These are phyloP conservation scores for Ceratobasidium sp. DNA, from an alignment of 1,284 basidiomycete species.

Conservation along the genomic window DNA sequence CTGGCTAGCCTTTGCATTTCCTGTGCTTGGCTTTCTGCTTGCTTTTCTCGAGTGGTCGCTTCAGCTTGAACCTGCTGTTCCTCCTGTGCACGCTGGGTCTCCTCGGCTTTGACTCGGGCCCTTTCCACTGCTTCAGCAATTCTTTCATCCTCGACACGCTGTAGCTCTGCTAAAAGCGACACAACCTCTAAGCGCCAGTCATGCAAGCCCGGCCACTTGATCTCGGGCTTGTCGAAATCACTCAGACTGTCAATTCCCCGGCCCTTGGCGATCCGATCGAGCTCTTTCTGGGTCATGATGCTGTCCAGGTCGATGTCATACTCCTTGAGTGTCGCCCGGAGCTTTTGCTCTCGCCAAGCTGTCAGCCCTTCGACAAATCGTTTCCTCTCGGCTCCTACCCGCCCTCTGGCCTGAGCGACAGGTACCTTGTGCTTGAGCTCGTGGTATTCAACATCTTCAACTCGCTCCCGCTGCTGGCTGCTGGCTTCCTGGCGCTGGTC, in stretches of 20 bases:
- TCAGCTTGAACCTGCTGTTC: too few relatives aligned
- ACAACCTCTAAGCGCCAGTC: neutral
- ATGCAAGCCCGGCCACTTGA: neutral
- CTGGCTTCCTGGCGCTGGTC: too few relatives aligned
- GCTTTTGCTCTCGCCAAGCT: neutral
- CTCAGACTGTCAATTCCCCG: neutral
- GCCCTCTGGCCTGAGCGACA: neutral
- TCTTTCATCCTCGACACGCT: neutral
- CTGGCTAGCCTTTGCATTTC: too few relatives aligned
- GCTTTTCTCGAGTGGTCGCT: too few relatives aligned
- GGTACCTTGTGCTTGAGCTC: neutral
- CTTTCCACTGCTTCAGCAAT: neutral
- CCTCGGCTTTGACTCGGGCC: neutral
- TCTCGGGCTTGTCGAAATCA: neutral
- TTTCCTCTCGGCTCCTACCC: neutral
- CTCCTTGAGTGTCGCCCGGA: neutral
- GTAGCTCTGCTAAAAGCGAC: neutral
- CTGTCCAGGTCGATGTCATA: neutral
- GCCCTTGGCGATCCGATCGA: neutral
- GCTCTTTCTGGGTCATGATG: neutral
- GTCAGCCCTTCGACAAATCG: neutral
- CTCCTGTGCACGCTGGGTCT: too few relatives aligned
- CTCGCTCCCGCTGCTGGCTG: neutral
- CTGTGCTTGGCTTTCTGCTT: too few relatives aligned
- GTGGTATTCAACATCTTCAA: neutral